Percentiles rank a stretch among this genome's conserved stretches.
These are phyloP conservation scores for Gossypium longicalyx DNA, from an alignment of 345 rosid genomes.

Conservation along the genomic window DNA sequence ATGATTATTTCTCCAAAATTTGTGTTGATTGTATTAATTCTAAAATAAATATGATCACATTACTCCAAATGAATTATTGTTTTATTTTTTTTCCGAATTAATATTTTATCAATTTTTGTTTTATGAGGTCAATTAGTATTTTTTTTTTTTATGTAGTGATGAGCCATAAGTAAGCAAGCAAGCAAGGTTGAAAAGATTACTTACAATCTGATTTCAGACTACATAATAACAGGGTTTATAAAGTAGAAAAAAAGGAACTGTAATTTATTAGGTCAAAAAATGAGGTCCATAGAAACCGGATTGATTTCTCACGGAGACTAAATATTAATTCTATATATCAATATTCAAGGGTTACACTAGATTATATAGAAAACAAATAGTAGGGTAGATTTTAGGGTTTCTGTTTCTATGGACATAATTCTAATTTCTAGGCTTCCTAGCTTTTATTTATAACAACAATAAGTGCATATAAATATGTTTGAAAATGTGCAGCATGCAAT, in stretches of 20 bases:
- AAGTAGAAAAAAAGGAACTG: neutral
- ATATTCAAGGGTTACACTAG: conserved; percentile 28
- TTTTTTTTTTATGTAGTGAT: too few species aligned
- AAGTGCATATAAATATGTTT: conserved; percentile 28
- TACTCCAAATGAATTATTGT: too few species aligned
- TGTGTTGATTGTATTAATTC: too few species aligned
- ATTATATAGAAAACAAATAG: conserved; percentile 21
- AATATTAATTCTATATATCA: conserved; percentile 19
- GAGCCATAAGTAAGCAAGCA: too few species aligned
- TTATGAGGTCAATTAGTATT: too few species aligned
- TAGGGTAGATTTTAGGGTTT: conserved; percentile 29
- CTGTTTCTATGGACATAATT: conserved; percentile 19
- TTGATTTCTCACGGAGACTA: conserved; percentile 12
- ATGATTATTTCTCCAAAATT: too few species aligned
- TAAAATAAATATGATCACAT: too few species aligned
- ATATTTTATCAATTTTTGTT: too few species aligned
- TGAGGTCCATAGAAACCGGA: conserved; percentile 28
- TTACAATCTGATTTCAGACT: neutral
- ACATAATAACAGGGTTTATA: neutral
- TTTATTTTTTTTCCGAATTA: too few species aligned
- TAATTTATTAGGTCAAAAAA: conserved; percentile 24
- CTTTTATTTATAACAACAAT: conserved; percentile 40
- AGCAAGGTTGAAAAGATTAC: neutral
- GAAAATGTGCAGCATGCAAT: conserved; percentile 31
- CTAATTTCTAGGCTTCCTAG: conserved; percentile 37